A percentile compares a stretch with the other conserved stretches of the same genome.
These are phyloP conservation scores for Sporisorium scitamineum DNA, from an alignment of 1,284 basidiomycete genomes.

Conservation along the genomic window DNA sequence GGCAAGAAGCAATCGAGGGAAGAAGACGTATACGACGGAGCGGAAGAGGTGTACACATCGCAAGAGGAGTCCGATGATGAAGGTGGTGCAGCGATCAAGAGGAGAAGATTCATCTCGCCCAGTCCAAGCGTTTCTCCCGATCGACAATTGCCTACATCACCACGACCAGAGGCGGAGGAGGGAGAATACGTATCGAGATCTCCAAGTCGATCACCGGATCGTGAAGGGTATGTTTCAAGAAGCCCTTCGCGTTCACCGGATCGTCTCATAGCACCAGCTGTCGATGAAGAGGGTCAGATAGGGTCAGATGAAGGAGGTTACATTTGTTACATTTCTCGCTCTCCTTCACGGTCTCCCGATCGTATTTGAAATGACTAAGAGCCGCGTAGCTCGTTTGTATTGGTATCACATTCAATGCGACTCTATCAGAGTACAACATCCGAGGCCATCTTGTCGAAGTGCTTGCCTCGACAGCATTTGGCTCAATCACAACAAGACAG, in stretches of 20 bases:
- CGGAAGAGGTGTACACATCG: constrained; percentile 38
- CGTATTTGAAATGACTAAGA: constrained; percentile 8
- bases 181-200: constrained; percentile 8
- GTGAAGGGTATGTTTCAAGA: constrained; percentile 14
- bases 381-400: constrained; percentile 5
- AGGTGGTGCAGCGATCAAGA: neutral
- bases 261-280: neutral
- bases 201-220: constrained; percentile 15
- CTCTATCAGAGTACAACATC: neutral
- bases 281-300: constrained; percentile 2
- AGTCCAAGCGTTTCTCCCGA: constrained; percentile 34
- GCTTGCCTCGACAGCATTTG: neutral
- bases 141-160: constrained; percentile 10
- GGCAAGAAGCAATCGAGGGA: neutral
- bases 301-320: constrained; percentile 2
- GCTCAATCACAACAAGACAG: neutral
- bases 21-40: neutral
- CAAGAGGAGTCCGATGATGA: constrained; percentile 72
- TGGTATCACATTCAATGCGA: constrained; percentile 4
- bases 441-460: neutral
- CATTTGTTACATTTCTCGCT: constrained; percentile 10
- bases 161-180: constrained; percentile 31
- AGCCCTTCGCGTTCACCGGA: constrained; percentile 21
- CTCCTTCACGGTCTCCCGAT: constrained; percentile 47
- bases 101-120: constrained; percentile 22